Percentiles rank a stretch among this genome's conserved stretches.
These are phyloP conservation scores for Stylosanthes scabra DNA, from an alignment of 331 rosid species.

Conservation along the genomic window DNA sequence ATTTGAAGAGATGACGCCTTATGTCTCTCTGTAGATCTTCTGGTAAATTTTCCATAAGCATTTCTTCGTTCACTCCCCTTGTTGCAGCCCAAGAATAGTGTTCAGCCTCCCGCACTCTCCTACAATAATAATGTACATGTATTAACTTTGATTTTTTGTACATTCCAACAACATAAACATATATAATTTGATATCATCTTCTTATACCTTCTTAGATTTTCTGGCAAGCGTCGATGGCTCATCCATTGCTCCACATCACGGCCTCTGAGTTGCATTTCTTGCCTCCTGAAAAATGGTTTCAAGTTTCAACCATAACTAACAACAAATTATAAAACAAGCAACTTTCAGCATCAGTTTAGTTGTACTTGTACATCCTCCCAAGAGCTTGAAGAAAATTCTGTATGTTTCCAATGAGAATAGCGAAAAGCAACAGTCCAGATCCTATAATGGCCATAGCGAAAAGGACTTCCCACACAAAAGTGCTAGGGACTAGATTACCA, in stretches of 20 bases:
- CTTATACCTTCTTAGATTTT: conserved; percentile 64
- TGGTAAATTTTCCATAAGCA: conserved; percentile 70
- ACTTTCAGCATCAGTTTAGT: too few species aligned
- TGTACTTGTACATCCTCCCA: too few species aligned
- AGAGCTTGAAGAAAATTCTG: conserved; percentile 86
- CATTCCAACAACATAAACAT: too few species aligned
- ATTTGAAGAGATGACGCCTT: conserved; percentile 79
- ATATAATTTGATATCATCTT: too few species aligned
- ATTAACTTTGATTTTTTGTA: too few species aligned
- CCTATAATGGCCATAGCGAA: conserved; percentile 72
- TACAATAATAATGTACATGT: conserved; percentile 45
- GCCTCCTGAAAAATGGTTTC: conserved; percentile 60
- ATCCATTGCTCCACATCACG: conserved; percentile 87
- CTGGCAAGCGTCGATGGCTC: conserved; percentile 78
- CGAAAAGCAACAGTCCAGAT: conserved; percentile 79
- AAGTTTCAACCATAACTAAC: too few species aligned
- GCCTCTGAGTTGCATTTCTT: conserved; percentile 71
- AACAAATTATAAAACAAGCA: too few species aligned
- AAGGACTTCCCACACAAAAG: conserved; percentile 66
- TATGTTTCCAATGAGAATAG: conserved; percentile 82
- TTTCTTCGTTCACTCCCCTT: conserved; percentile 86
- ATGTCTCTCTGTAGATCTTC: conserved; percentile 82
- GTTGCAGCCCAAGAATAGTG: conserved; percentile 88
- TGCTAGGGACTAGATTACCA: conserved; percentile 70
- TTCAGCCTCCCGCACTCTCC: conserved; percentile 79